Base-by-base conservation (phyloP, 495 filamentous ascomycete species). In the Penicillium argentinense region DNA sequence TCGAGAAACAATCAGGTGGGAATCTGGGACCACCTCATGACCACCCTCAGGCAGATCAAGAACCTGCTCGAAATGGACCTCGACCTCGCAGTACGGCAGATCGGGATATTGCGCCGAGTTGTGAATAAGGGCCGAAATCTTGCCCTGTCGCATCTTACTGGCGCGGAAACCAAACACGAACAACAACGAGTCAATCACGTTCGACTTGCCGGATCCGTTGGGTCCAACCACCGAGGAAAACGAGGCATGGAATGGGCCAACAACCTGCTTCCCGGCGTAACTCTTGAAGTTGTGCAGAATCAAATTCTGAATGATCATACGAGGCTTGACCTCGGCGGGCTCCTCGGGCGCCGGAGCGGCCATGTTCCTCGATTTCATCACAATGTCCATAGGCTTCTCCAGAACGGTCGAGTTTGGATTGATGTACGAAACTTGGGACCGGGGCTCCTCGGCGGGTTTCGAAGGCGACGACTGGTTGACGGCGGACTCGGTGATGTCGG, bases 171-270 rank as follows among this genome's bases (percentile, higher is more conserved):
- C 93, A 55, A 98, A 98, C 17, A 98, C 93, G 60, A 98, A 98
- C 3, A 98, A 83, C 27, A 98, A 72, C 6, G 93, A 96, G 67
- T 98, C 93, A 64, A 98, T 98, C 37, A 98, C 93, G 60, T 98
- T 98, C 4, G 93, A 97, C 66, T 98, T 98, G 33, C 93, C 93
- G 14, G 95, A 97, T 46, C 93, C 93, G 64, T 98, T 98, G 6
- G 93, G 93, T 3, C 93, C 93, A 29, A 98, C 93, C 11, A 98
- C 93, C 0, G 93, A 97, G n/a, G 95, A 96, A 65, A 98, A 98
- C 0, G 93, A 98, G 12, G 88, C 75, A 69, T 98, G 93, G 63
- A 98, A 98, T 0, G 93, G 93, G 4, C 93, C 93, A 47, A 98
- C 93, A 69, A 95, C 84, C 64, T 97, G 93, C 54, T 85, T 76